Conservation (phyloP, 257 asterid species). For the Solanum ossicruentum region DNA sequence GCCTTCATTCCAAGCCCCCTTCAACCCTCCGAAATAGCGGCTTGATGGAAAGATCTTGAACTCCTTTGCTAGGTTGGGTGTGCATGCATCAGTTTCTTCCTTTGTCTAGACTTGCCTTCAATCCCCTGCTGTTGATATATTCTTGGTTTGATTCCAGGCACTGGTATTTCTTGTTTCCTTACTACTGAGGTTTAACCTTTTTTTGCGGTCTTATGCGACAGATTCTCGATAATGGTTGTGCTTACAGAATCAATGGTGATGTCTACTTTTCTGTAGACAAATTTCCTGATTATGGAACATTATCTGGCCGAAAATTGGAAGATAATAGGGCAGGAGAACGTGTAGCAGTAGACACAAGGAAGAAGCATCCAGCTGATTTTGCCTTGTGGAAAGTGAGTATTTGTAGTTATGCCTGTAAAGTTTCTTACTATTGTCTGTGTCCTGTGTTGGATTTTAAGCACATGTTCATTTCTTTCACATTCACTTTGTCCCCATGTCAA, state of each 20-base stretch:
- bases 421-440: not conserved
- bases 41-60: not conserved
- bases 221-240: slow-evolving; percentile 76
- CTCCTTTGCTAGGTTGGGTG: not conserved
- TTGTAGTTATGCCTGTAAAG: not conserved
- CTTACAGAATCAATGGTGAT: slow-evolving; percentile 63
- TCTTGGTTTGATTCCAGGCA: not conserved
- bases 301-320: slow-evolving; percentile 87
- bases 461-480: not conserved
- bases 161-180: not conserved
- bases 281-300: slow-evolving; percentile 71
- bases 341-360: slow-evolving; percentile 85
- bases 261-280: slow-evolving; percentile 91
- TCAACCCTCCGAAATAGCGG: not conserved
- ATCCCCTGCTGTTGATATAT: not conserved
- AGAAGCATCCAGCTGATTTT: slow-evolving; percentile 91
- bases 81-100: not conserved
- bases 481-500: not conserved
- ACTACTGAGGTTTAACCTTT: not conserved
- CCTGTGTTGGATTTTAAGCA: not conserved
- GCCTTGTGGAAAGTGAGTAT: slow-evolving; percentile 89
- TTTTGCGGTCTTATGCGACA: slow-evolving; percentile 16
- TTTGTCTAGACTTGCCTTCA: not conserved
- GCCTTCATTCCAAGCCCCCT: not conserved
- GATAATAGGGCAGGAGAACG: slow-evolving; percentile 95